A percentile compares a stretch with the other conserved stretches of the same genome.
These are phyloP conservation scores for Cryptococcus sp. DNA, from an alignment of 1,284 basidiomycete genomes.

Conservation along the genomic window DNA sequence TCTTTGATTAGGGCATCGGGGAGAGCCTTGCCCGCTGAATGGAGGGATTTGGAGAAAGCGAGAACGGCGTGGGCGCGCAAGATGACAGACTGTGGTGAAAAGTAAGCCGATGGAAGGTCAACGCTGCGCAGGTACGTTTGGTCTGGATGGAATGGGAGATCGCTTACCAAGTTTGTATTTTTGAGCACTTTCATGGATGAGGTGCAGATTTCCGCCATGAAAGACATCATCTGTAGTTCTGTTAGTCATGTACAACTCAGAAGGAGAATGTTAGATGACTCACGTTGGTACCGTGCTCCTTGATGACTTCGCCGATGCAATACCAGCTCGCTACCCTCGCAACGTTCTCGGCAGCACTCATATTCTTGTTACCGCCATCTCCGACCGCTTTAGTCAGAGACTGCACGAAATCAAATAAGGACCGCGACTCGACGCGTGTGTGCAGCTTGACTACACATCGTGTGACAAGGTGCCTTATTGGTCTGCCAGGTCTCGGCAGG, in stretches of 20 bases:
- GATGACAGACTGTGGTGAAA: slow-evolving; percentile 63
- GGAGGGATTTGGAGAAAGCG: slow-evolving; percentile 73
- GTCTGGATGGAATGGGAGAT: too few species aligned
- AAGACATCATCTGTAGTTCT: slow-evolving; percentile 78
- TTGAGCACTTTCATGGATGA: slow-evolving; percentile 65
- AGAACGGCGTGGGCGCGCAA: slow-evolving; percentile 79
- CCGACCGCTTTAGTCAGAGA: slow-evolving; percentile 73
- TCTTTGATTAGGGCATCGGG: slow-evolving; percentile 79
- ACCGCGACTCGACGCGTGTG: slow-evolving; percentile 74
- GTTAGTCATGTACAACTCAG: too few species aligned
- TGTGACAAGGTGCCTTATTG: slow-evolving; percentile 74
- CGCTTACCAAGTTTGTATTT: slow-evolving; percentile 69
- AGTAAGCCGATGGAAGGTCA: not conserved
- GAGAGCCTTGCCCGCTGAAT: slow-evolving; percentile 76
- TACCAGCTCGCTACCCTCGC: slow-evolving; percentile 64
- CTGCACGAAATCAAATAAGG: slow-evolving; percentile 86
- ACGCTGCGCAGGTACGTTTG: not conserved
- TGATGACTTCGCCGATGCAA: slow-evolving; percentile 85
- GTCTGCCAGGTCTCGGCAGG: slow-evolving; percentile 79
- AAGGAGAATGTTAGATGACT: slow-evolving; percentile 27
- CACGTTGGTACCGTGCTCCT: slow-evolving; percentile 76
- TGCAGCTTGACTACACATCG: slow-evolving; percentile 79
- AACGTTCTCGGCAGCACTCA: slow-evolving; percentile 60
- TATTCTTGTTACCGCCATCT: slow-evolving; percentile 49
- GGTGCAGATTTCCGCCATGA: slow-evolving; percentile 78